These are phyloP conservation scores for Ustilago cynodontis DNA, from an alignment of 1,284 basidiomycete species.

Conservation along the genomic window DNA sequence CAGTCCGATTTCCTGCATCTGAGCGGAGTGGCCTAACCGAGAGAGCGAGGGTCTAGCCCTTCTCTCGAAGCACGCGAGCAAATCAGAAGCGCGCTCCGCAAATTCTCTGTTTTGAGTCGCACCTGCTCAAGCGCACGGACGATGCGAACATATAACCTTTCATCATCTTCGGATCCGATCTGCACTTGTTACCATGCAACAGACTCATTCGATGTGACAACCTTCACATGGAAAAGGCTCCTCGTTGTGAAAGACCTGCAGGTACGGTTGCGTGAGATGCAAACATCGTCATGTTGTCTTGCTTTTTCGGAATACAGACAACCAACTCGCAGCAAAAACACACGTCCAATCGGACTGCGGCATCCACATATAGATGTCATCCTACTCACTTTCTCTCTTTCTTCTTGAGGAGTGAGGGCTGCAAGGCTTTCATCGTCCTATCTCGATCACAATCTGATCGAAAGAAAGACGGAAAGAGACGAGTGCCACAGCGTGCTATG, in stretches of 20 bases:
- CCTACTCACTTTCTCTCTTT: background rate
- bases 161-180: background rate
- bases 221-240: background rate
- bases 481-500: background rate
- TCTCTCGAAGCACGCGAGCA: constrained; percentile 8
- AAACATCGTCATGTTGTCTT: background rate
- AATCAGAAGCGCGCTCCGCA: background rate
- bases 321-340: background rate
- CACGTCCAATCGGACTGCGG: background rate
- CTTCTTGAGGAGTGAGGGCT: too few species aligned
- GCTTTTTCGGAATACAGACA: background rate
- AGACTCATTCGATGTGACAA: background rate
- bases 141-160: too few species aligned
- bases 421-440: background rate
- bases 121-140: background rate
- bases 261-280: background rate
- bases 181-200: background rate
- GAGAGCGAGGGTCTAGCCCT: constrained; percentile 1
- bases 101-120: background rate
- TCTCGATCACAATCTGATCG: background rate
- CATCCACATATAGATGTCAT: background rate
- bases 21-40: background rate
- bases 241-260: background rate
- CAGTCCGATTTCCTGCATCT: constrained; percentile 8
- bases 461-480: too few species aligned